Percentiles rank a stretch among this genome's conserved stretches.
Conservation (phyloP, 352 stramenopile species). For the Pythium monospermum region DNA sequence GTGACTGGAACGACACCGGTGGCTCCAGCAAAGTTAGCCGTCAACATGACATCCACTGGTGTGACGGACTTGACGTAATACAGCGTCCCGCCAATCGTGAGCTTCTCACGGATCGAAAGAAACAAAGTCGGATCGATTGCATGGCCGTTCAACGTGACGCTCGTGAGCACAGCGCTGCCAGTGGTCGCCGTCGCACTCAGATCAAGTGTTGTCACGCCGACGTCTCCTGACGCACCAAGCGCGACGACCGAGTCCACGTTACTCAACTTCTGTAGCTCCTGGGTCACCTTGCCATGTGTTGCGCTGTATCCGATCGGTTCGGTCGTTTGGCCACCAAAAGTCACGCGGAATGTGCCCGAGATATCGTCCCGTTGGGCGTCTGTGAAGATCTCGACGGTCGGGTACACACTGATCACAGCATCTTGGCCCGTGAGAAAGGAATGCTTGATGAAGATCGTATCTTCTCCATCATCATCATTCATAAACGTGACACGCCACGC, state of each 20-base stretch:
- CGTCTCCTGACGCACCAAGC: slow-evolving; percentile 37
- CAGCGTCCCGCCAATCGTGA: slow-evolving; percentile 26
- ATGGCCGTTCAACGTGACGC: slow-evolving; percentile 33
- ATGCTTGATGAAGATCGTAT: slow-evolving; percentile 75
- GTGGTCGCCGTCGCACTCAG: slow-evolving; percentile 37
- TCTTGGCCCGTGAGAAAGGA: slow-evolving; percentile 68
- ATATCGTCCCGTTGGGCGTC: slow-evolving; percentile 56
- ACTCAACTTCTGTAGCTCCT: slow-evolving; percentile 66
- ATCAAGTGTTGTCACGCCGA: slow-evolving; percentile 53
- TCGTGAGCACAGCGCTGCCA: slow-evolving; percentile 30
- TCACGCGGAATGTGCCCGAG: slow-evolving; percentile 50
- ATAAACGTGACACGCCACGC: slow-evolving; percentile 92
- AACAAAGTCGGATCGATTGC: slow-evolving; percentile 58
- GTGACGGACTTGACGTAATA: slow-evolving; percentile 48
- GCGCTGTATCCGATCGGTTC: slow-evolving; percentile 54
- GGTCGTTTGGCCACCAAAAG: slow-evolving; percentile 44
- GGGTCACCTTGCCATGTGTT: slow-evolving; percentile 63
- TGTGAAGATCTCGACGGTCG: slow-evolving; percentile 54
- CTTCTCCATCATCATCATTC: slow-evolving; percentile 42
- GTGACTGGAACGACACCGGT: slow-evolving; percentile 22
- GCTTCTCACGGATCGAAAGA: slow-evolving; percentile 50
- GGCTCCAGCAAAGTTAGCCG: slow-evolving; percentile 10
- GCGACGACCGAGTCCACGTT: slow-evolving; percentile 56
- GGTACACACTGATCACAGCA: slow-evolving; percentile 63
- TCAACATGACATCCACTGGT: slow-evolving; percentile 39